Evolutionary conservation across 2,329 filamentous ascomycete genomes (phyloP), one percentile per base, ranked within the genome.

Genomic region (Cladosporium sp.): DNA sequence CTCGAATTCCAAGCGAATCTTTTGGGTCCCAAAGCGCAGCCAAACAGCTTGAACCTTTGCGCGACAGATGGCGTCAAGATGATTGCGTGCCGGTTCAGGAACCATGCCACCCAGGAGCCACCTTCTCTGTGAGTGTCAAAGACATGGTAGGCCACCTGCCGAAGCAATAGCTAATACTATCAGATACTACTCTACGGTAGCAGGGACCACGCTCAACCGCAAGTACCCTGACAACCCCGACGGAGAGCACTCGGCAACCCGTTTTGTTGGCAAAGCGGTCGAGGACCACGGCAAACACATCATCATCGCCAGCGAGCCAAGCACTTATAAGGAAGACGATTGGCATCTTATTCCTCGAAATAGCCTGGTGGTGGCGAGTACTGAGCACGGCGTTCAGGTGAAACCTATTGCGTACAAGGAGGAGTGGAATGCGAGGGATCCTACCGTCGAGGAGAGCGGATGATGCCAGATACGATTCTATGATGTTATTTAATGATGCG

Each of bases 281-380:
- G 70, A 70, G 3, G 72, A 74, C 55, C 74, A 77, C 66, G 81
- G 80, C 2, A 75, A 73, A 43, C 81, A 84, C 68, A 75, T 81
- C 37, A 82, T 82, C 62, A 73, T 83, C 37, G 79, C 80, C 12
- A 80, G 76, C 63, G 81, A 84, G 69, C 81, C 81, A 12, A 80
- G 76, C 25, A 83, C 81, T 8, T 83, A 79, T 63, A 77, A 80
- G 63, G 72, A 76, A 51, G 70, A 72, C 19, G 80, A 83, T 55
- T 83, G 81, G 81, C 69, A 76, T 59, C 63, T 83, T 60, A 79
- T 83, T 61, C 72, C 72, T 30, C 76, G 73, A 64, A 83, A 83
- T 63, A 72, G 74, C 63, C 73, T 71, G 36, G 62, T 82, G 37
- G 64, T 75, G 30, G 77, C 79, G 2, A 65, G 64, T n/a, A 50